A percentile compares a stretch with the other conserved stretches of the same genome.
Conservation (phyloP, 768 basidiomycete genomes). For the Sistotremastrum niveocremeum region DNA sequence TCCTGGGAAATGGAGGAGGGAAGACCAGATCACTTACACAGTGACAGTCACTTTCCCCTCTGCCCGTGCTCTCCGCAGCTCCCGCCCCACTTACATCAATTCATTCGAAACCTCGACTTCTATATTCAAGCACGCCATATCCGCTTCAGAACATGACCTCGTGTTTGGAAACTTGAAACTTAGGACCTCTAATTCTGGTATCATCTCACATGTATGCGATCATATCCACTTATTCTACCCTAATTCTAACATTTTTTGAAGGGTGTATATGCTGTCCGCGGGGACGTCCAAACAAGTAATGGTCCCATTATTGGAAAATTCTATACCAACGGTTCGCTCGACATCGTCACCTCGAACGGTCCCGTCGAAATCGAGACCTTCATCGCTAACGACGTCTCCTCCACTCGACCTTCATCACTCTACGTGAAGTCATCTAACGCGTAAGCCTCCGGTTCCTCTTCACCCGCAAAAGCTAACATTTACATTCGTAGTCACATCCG, state of each 20-base stretch:
- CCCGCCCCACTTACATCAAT: conserved; percentile 21
- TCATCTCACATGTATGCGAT: not conserved
- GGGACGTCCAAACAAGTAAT: conserved; percentile 26
- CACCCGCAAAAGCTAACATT: not conserved
- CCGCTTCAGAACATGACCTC: conserved; percentile 16
- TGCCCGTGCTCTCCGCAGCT: conserved; percentile 4
- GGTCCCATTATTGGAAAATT: conserved; percentile 32
- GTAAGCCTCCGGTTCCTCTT: conserved; percentile 15
- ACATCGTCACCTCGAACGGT: conserved; percentile 25
- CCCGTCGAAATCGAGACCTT: conserved; percentile 24
- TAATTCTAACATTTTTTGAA: conserved; percentile 7
- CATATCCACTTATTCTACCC: not conserved
- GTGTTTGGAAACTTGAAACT: conserved; percentile 9
- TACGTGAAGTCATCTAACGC: conserved; percentile 27
- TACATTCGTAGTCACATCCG: conserved; percentile 18
- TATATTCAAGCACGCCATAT: conserved; percentile 23
- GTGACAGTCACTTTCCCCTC: conserved; percentile 26
- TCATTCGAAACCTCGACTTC: conserved; percentile 29
- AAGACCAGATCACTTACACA: conserved; percentile 19
- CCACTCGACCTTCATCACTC: conserved; percentile 16
- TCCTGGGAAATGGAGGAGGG: conserved; percentile 2
- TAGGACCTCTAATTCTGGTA: conserved; percentile 13
- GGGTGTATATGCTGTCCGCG: conserved; percentile 20
- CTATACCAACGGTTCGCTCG: conserved; percentile 22
- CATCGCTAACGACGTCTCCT: conserved; percentile 18